phyloP scores from a whole-genome alignment of 2,329 filamentous ascomycete species.

The Verticillium tricorpus region DNA sequence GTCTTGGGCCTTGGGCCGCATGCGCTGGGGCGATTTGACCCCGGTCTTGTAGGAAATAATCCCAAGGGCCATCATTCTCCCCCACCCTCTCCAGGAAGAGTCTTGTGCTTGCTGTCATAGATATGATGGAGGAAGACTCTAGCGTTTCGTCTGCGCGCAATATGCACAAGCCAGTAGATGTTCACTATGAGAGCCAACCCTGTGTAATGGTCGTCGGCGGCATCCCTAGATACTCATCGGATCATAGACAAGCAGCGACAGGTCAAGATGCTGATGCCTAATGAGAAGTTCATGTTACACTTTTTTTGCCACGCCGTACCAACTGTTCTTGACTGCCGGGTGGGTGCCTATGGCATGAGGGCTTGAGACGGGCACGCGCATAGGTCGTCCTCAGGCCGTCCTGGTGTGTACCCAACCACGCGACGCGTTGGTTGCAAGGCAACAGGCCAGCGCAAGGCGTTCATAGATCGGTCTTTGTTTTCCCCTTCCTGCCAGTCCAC shows the following conservation, averaged over 20 bases:
- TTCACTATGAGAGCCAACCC: not conserved
- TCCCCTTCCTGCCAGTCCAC: too few relatives aligned
- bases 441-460: too few relatives aligned
- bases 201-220: not conserved
- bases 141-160: not conserved
- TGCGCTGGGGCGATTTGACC: not conserved
- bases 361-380: too few relatives aligned
- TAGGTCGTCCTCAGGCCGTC: too few relatives aligned
- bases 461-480: too few relatives aligned
- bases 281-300: not conserved
- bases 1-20: not conserved
- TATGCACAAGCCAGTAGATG: not conserved
- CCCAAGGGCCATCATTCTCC: not conserved
- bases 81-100: not conserved
- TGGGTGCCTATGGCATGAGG: too few relatives aligned
- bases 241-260: constrained; percentile 1
- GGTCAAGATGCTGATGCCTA: constrained; percentile 2
- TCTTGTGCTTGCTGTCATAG: not conserved
- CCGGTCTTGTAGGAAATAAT: not conserved
- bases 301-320: not conserved
- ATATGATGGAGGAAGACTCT: not conserved
- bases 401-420: too few relatives aligned
- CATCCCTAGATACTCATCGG: constrained; percentile 2
- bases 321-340: too few relatives aligned
- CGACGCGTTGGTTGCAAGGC: too few relatives aligned